These are phyloP conservation scores for Hypoxylon sp. DNA, from an alignment of 2,329 filamentous ascomycete genomes.

Conservation along the genomic window DNA sequence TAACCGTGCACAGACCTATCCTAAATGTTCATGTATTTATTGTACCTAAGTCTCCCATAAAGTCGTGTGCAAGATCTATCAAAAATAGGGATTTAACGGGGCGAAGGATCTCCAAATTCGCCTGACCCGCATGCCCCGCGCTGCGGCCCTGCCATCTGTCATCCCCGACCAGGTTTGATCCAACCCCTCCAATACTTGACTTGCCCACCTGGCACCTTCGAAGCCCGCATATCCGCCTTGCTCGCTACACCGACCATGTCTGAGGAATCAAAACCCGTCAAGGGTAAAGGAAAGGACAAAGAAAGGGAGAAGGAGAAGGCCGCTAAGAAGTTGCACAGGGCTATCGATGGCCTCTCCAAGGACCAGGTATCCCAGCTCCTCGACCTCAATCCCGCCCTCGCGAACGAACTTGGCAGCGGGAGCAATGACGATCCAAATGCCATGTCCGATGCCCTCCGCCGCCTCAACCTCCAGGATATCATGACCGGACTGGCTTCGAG, in stretches of 20 bases:
- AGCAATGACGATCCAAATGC: constrained; percentile 49
- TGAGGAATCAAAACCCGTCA: constrained; percentile 73
- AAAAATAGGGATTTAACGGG: constrained; percentile 12
- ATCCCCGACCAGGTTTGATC: background rate
- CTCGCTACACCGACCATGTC: constrained; percentile 41
- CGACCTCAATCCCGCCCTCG: constrained; percentile 77
- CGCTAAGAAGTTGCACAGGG: constrained; percentile 66
- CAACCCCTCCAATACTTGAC: background rate
- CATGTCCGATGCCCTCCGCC: constrained; percentile 67
- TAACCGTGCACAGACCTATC: too few relatives aligned
- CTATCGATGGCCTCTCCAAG: constrained; percentile 65
- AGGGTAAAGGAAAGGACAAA: constrained; percentile 59
- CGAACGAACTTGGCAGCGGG: constrained; percentile 64
- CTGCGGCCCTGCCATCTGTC: constrained; percentile 24
- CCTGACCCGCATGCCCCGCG: constrained; percentile 21
- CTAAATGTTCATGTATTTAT: too few relatives aligned
- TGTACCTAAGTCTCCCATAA: too few relatives aligned
- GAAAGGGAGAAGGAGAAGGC: constrained; percentile 60
- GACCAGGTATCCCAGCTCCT: constrained; percentile 74
- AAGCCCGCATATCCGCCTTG: background rate
- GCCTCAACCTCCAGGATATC: constrained; percentile 75
- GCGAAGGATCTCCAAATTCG: background rate
- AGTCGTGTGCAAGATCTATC: too few relatives aligned
- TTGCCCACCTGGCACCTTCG: constrained; percentile 2
- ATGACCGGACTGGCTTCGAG: constrained; percentile 80